Conservation (phyloP, 208 protist genomes). For the Trypanosoma scelopori region DNA sequence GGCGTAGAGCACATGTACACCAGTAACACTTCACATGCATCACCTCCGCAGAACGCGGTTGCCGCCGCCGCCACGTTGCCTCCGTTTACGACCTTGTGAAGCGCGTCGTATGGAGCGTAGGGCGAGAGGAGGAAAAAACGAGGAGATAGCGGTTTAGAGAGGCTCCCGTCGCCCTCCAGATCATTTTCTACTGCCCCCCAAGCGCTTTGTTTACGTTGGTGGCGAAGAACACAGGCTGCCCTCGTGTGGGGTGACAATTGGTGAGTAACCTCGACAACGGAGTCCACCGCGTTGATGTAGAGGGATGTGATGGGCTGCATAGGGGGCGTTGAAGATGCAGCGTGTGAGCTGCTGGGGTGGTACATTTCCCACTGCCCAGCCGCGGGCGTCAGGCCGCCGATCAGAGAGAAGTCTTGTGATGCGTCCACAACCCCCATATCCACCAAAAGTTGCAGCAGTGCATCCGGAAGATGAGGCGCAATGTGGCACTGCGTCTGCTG, state of each 20-base stretch:
- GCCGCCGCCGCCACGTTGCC: neutral
- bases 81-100: conserved; percentile 7
- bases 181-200: neutral
- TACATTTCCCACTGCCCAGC: neutral
- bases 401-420: conserved; percentile 1
- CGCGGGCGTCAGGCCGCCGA: conserved; percentile 9
- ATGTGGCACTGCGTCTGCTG: neutral
- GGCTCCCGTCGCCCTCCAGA: neutral
- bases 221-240: neutral
- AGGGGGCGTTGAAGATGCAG: neutral
- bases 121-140: conserved; percentile 25
- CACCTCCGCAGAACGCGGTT: conserved; percentile 12
- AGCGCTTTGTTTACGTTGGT: neutral
- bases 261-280: conserved; percentile 18
- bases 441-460: conserved; percentile 5
- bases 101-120: conserved; percentile 8
- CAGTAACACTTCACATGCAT: conserved; percentile 29
- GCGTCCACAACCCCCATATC: conserved; percentile 14
- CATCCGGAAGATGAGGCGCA: neutral
- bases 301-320: conserved; percentile 18
- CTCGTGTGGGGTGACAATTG: neutral
- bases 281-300: conserved; percentile 21
- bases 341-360: neutral
- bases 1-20: conserved; percentile 7
- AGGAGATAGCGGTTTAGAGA: too few species aligned